phyloP scores from a whole-genome alignment of 2,329 filamentous ascomycete genomes.

The Epichloe coenophiala region DNA sequence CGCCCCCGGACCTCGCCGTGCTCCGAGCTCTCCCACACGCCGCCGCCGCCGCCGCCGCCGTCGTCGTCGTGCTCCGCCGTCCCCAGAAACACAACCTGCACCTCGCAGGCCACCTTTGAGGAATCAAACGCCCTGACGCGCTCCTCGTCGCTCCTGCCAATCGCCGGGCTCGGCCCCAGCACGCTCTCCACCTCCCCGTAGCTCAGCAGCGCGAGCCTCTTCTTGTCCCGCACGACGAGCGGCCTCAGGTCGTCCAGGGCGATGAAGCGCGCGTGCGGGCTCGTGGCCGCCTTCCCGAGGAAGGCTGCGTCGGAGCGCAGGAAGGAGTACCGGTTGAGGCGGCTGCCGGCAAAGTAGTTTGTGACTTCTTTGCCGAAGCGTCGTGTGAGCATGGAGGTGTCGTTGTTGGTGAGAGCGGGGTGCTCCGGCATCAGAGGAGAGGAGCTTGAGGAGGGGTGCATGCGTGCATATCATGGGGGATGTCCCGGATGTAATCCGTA shows the following conservation, averaged over 20 bases:
- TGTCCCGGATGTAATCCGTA: too few relatives aligned
- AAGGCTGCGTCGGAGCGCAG: constrained; percentile 59
- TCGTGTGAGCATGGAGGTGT: constrained; percentile 55
- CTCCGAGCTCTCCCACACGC: constrained; percentile 21
- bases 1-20: constrained; percentile 63
- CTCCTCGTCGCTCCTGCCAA: constrained; percentile 58
- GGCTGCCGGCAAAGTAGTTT: constrained; percentile 74
- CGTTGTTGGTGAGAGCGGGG: constrained; percentile 28
- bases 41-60: not conserved
- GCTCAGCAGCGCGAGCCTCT: constrained; percentile 53
- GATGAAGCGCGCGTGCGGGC: constrained; percentile 57
- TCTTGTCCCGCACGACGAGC: constrained; percentile 36
- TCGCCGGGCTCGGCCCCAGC: constrained; percentile 54
- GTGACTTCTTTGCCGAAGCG: constrained; percentile 69
- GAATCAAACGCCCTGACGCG: constrained; percentile 64
- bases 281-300: constrained; percentile 50
- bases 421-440: constrained; percentile 29
- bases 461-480: constrained; percentile 19
- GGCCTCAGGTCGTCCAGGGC: constrained; percentile 69
- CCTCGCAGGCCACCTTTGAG: constrained; percentile 48
- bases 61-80: constrained; percentile 45
- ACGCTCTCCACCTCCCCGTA: constrained; percentile 57
- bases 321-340: constrained; percentile 69
- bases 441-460: constrained; percentile 11
- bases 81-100: constrained; percentile 69